phyloP scores from a whole-genome alignment of 371 early-diverging fungal species.

The Saksenaea oblongispora region DNA sequence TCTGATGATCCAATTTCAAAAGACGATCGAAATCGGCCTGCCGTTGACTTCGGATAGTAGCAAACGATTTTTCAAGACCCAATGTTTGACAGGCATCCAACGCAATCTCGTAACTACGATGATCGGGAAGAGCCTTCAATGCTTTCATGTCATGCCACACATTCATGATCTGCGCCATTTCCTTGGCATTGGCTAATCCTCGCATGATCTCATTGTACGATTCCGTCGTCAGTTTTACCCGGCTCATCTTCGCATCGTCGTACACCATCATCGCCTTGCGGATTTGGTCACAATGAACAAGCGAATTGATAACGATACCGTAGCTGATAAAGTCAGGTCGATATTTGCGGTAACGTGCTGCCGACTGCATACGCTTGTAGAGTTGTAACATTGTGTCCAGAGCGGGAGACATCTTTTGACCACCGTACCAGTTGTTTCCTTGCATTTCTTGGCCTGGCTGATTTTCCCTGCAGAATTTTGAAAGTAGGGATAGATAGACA shows the following conservation, averaged over 20 bases:
- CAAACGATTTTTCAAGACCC: conserved; percentile 31
- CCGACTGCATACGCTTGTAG: conserved; percentile 29
- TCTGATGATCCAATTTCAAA: conserved; percentile 11
- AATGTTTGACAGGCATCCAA: conserved; percentile 43
- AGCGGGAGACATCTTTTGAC: not conserved
- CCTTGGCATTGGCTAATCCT: conserved; percentile 20
- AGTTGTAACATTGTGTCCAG: conserved; percentile 20
- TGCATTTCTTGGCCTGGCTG: not conserved
- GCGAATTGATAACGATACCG: conserved; percentile 36
- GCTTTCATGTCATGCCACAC: conserved; percentile 49
- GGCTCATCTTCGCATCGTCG: conserved; percentile 28
- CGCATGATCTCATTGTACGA: conserved; percentile 36
- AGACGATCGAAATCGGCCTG: conserved; percentile 32
- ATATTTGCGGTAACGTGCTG: conserved; percentile 2
- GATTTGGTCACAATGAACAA: conserved; percentile 20
- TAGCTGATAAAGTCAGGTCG: conserved; percentile 45
- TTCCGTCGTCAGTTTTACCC: conserved; percentile 16
- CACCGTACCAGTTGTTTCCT: not conserved
- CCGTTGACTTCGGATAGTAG: conserved; percentile 33
- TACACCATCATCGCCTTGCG: conserved; percentile 39
- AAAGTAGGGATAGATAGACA: conserved; percentile 25
- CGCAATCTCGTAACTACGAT: conserved; percentile 31
- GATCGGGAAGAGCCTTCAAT: conserved; percentile 27
- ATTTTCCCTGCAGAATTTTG: conserved; percentile 13
- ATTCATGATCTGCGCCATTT: conserved; percentile 42